Evolutionary conservation across 495 filamentous ascomycete genomes (phyloP).

Genomic region (Aspergillus haitiensis): DNA sequence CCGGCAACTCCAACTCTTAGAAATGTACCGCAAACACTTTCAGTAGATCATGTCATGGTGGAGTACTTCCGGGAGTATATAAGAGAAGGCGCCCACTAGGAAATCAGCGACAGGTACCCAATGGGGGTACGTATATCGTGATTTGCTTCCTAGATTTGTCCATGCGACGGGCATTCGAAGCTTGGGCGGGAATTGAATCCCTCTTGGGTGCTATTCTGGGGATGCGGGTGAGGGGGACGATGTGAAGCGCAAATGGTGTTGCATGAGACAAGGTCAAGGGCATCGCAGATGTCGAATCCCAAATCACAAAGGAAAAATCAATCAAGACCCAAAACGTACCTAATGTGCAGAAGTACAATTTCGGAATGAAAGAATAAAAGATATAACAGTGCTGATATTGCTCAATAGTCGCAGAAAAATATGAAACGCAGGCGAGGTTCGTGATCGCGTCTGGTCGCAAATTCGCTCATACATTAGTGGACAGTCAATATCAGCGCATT

Average conservation of each 20-base stretch:
- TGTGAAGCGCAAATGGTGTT: not conserved
- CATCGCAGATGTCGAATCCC: not conserved
- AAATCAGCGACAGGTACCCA: no score
- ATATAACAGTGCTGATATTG: slow-evolving; percentile 20
- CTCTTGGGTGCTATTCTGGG: no score
- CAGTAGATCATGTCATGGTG: no score
- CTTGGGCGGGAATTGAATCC: no score
- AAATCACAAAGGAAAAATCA: slow-evolving; percentile 4
- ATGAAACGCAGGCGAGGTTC: slow-evolving; percentile 25
- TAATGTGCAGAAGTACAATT: slow-evolving; percentile 19
- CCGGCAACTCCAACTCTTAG: no score
- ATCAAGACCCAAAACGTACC: slow-evolving; percentile 15
- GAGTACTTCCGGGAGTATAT: no score
- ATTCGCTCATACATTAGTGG: slow-evolving; percentile 13
- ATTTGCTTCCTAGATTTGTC: no score
- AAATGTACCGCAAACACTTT: no score
- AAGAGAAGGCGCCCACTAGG: no score
- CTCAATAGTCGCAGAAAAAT: slow-evolving; percentile 16
- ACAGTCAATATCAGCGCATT: slow-evolving; percentile 3
- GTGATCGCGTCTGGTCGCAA: slow-evolving; percentile 31
- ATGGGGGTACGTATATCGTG: no score
- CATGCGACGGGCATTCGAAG: no score
- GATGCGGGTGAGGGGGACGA: no score
- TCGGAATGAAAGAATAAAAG: slow-evolving; percentile 17
- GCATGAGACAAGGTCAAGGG: not conserved